phyloP scores from a whole-genome alignment of 768 basidiomycete genomes.

The Amanita brunnescens region DNA sequence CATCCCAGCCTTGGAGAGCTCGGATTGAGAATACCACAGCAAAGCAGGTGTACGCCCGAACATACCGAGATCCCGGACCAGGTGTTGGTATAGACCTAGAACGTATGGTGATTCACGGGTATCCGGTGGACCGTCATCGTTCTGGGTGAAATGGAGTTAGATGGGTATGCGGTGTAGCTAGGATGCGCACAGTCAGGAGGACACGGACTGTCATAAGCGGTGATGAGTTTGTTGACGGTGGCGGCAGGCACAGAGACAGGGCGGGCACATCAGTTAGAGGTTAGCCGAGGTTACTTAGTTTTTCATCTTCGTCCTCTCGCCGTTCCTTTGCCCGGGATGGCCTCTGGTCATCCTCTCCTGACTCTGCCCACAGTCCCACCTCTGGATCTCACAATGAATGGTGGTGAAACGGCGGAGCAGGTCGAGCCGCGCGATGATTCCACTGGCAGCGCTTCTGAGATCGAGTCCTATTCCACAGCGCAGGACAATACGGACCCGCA shows the following conservation, averaged over 20 bases:
- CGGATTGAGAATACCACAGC: conserved; percentile 18
- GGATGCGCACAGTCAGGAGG: conserved; percentile 29
- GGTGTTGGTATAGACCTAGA: conserved; percentile 56
- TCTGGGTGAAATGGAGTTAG: conserved; percentile 30
- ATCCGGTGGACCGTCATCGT: conserved; percentile 80
- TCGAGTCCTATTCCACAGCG: conserved; percentile 34
- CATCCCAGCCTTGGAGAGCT: conserved; percentile 60
- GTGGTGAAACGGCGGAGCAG: conserved; percentile 3
- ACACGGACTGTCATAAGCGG: conserved; percentile 13
- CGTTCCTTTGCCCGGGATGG: conserved; percentile 19
- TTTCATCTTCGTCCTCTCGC: conserved; percentile 13
- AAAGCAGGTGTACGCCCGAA: background rate
- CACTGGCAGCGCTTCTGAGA: conserved; percentile 13
- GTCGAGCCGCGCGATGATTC: background rate
- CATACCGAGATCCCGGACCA: conserved; percentile 52
- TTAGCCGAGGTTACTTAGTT: background rate
- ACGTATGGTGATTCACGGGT: conserved; percentile 62
- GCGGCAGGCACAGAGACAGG: background rate
- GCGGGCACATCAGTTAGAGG: background rate
- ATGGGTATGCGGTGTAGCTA: background rate
- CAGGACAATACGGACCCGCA: conserved; percentile 14
- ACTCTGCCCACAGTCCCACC: conserved; percentile 2
- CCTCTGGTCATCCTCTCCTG: conserved; percentile 9
- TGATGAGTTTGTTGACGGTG: background rate
- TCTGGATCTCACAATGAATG: conserved; percentile 7